Evolutionary conservation across 208 protist genomes (phyloP).

Genomic region (Trypanosoma caninum): DNA sequence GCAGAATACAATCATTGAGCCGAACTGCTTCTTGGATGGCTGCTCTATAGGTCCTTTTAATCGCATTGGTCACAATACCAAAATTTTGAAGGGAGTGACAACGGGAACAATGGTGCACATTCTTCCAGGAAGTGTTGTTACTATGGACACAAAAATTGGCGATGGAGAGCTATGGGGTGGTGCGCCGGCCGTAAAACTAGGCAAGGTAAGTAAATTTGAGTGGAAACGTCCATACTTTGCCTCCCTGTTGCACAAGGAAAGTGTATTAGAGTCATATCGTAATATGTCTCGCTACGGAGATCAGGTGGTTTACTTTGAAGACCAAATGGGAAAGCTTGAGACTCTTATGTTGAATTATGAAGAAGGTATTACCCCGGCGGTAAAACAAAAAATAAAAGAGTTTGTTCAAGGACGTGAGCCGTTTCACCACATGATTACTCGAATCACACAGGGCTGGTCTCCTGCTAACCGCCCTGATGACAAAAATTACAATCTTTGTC

Average conservation of each 20-base stretch:
- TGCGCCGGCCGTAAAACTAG: conserved; percentile 75
- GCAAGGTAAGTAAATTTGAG: conserved; percentile 87
- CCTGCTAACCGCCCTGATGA: conserved; percentile 81
- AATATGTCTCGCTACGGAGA: conserved; percentile 89
- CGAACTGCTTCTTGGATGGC: conserved; percentile 86
- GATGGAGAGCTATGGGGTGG: conserved; percentile 88
- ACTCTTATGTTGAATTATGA: conserved; percentile 81
- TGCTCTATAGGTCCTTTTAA: conserved; percentile 88
- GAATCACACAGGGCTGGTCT: conserved; percentile 82
- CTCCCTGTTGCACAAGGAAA: conserved; percentile 70
- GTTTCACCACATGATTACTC: conserved; percentile 83
- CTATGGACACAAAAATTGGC: conserved; percentile 73
- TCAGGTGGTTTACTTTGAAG: conserved; percentile 75
- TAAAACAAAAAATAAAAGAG: conserved; percentile 73
- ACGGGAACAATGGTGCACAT: conserved; percentile 89
- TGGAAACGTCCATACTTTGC: conserved; percentile 83
- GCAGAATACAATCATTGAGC: conserved; percentile 83
- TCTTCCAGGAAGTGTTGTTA: conserved; percentile 81
- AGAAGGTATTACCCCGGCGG: conserved; percentile 54
- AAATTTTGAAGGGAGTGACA: conserved; percentile 89
- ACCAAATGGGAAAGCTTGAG: conserved; percentile 78
- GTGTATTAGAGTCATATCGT: conserved; percentile 69
- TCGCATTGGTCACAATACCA: conserved; percentile 83
- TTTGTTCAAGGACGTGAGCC: conserved; percentile 83
- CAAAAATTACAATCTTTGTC: conserved; percentile 56